These are phyloP conservation scores for Atkinsonella hypoxylon DNA, from an alignment of 2,329 filamentous ascomycete species.

Conservation along the genomic window DNA sequence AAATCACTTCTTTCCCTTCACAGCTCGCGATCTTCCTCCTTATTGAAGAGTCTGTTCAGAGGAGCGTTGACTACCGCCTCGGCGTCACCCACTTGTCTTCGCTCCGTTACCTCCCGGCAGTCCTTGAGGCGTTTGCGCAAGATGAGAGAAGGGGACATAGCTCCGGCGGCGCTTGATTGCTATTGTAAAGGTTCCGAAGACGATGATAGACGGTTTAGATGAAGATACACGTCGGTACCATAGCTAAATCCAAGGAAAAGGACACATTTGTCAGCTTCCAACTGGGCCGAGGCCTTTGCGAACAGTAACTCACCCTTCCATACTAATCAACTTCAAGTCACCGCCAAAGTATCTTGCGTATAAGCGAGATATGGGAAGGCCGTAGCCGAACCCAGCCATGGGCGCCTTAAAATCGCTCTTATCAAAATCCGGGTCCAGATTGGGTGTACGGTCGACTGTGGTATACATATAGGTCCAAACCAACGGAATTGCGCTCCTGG, in stretches of 20 bases:
- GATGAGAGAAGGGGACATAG: constrained; percentile 21
- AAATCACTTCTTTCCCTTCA: constrained; percentile 11
- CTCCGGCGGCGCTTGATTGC: constrained; percentile 47
- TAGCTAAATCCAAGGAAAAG: constrained; percentile 45
- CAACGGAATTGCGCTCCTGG: constrained; percentile 80
- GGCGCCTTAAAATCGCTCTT: constrained; percentile 99
- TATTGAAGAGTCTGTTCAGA: constrained; percentile 18
- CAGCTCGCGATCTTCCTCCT: constrained; percentile 23
- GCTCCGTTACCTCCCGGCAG: constrained; percentile 62
- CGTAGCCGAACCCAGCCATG: constrained; percentile 99
- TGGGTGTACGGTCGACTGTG: constrained; percentile 91
- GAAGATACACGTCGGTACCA: constrained; percentile 95
- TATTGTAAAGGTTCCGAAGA: constrained; percentile 96
- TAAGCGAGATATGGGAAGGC: constrained; percentile 81
- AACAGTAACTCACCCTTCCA: constrained; percentile 72
- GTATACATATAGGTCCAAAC: constrained; percentile 99
- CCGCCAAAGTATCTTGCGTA: constrained; percentile 97
- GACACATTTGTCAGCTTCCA: constrained; percentile 10
- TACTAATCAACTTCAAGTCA: constrained; percentile 93
- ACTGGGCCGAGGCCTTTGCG: background rate
- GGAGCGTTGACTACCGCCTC: constrained; percentile 57
- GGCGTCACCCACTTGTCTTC: constrained; percentile 82
- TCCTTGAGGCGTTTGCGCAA: constrained; percentile 56
- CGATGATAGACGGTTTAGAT: constrained; percentile 88
- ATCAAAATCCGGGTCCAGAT: constrained; percentile 92